phyloP scores from a whole-genome alignment of 805 yeast species.

The Candida methanosorbosa region DNA sequence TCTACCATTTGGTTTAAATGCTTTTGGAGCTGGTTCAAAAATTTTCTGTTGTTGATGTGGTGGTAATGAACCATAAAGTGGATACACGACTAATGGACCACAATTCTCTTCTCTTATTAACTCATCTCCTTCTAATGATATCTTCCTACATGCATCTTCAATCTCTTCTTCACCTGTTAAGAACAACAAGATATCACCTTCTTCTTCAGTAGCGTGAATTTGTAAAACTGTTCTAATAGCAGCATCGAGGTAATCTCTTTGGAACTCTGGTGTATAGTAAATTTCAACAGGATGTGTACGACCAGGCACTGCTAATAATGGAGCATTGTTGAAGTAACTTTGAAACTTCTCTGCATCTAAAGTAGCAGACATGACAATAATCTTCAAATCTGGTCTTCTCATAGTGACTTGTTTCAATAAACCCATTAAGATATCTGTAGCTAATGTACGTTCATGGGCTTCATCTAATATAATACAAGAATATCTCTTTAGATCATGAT shows the following conservation, averaged over 20 bases:
- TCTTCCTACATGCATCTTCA: constrained; percentile 91
- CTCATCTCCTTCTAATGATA: constrained; percentile 82
- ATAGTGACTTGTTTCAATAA: constrained; percentile 70
- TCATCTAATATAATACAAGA: constrained; percentile 92
- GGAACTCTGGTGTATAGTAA: constrained; percentile 94
- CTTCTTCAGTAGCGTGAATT: constrained; percentile 93
- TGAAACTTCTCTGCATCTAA: constrained; percentile 96
- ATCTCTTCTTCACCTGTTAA: constrained; percentile 97
- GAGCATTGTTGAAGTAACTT: constrained; percentile 81
- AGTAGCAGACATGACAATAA: constrained; percentile 96
- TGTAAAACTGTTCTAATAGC: constrained; percentile 93
- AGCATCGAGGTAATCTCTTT: constrained; percentile 88
- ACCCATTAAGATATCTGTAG: constrained; percentile 97
- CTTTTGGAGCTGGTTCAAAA: constrained; percentile 81
- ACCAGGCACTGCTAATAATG: constrained; percentile 93
- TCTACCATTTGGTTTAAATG: constrained; percentile 63
- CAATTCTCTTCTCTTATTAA: constrained; percentile 80
- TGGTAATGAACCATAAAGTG: constrained; percentile 92
- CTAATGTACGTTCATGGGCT: constrained; percentile 95
- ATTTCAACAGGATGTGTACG: constrained; percentile 97
- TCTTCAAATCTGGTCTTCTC: constrained; percentile 81
- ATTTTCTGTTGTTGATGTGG: constrained; percentile 93
- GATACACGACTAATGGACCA: constrained; percentile 87
- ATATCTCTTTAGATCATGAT: constrained; percentile 70
- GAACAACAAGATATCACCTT: constrained; percentile 81